These are phyloP conservation scores for Amniculicola lignicola DNA, from an alignment of 495 filamentous ascomycete genomes.

Conservation along the genomic window DNA sequence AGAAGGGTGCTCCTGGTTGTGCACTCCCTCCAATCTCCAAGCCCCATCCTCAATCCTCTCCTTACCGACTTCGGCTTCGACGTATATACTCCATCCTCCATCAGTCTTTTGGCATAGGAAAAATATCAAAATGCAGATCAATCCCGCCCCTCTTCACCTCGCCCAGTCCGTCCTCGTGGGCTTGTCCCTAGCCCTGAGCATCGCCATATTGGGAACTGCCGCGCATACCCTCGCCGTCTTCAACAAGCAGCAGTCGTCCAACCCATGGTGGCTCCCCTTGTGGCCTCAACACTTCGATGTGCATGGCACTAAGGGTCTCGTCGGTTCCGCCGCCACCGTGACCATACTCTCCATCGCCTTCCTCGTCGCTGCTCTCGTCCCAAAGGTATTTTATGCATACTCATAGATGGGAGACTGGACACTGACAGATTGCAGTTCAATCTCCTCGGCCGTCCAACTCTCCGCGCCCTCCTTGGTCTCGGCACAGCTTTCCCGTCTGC, in stretches of 20 bases:
- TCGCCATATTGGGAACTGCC: constrained; percentile 36
- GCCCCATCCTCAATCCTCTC: not conserved
- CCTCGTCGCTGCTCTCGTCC: constrained; percentile 30
- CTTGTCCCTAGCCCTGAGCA: constrained; percentile 28
- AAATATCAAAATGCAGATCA: constrained; percentile 31
- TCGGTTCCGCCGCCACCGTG: constrained; percentile 33
- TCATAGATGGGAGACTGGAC: not conserved
- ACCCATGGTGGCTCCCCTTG: constrained; percentile 43
- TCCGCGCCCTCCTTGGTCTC: constrained; percentile 31
- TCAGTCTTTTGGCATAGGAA: not conserved
- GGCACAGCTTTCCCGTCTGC: constrained; percentile 32
- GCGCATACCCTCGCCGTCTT: constrained; percentile 37
- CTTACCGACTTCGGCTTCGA: not conserved
- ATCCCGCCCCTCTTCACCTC: constrained; percentile 29
- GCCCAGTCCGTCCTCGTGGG: constrained; percentile 24
- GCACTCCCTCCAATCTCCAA: not conserved
- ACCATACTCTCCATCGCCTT: constrained; percentile 33
- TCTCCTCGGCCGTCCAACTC: constrained; percentile 14
- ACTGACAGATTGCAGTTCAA: constrained; percentile 18
- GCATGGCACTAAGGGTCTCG: constrained; percentile 35
- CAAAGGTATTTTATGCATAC: constrained; percentile 16
- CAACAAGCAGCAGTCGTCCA: constrained; percentile 36
- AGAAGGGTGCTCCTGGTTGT: constrained; percentile 24
- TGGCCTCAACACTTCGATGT: constrained; percentile 43
- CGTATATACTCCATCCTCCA: not conserved